phyloP scores from a whole-genome alignment of 2,329 filamentous ascomycete genomes.

The Alternaria brassicicola region DNA sequence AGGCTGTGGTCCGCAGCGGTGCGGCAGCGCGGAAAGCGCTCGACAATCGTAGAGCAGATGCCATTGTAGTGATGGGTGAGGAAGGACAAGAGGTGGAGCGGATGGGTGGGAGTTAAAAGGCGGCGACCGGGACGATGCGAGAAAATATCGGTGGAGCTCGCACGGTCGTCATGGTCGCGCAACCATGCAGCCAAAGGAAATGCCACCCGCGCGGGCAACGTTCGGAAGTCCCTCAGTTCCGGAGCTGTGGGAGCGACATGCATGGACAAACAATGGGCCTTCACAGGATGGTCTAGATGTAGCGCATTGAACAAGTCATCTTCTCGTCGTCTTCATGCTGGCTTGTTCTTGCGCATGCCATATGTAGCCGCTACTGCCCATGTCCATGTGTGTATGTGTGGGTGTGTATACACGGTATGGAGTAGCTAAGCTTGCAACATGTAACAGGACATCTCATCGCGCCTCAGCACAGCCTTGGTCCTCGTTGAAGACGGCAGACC shows the following conservation, averaged over 20 bases:
- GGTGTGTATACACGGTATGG: background rate
- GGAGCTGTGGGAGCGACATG: background rate
- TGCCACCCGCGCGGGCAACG: slow-evolving; percentile 10
- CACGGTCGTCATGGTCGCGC: slow-evolving; percentile 15
- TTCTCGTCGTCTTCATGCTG: background rate
- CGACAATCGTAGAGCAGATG: slow-evolving; percentile 80
- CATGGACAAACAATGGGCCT: background rate
- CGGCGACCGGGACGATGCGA: slow-evolving; percentile 26
- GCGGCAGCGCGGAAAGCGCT: slow-evolving; percentile 76
- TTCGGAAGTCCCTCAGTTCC: slow-evolving; percentile 16
- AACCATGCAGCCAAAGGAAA: slow-evolving; percentile 7
- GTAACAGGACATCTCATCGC: background rate
- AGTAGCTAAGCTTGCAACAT: slow-evolving; percentile 1
- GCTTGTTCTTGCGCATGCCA: background rate
- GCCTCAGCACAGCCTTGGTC: slow-evolving; percentile 6
- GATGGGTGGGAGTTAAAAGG: slow-evolving; percentile 37
- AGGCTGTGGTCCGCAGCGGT: slow-evolving; percentile 72
- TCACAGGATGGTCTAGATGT: background rate
- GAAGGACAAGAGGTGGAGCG: slow-evolving; percentile 44
- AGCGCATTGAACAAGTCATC: background rate
- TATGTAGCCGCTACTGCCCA: background rate
- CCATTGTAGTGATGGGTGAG: slow-evolving; percentile 66
- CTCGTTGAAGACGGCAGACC: background rate
- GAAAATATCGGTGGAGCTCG: slow-evolving; percentile 36
- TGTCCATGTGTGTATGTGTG: background rate